phyloP scores from a whole-genome alignment of 1,284 basidiomycete species.

The Ceratobasidium theobromae region DNA sequence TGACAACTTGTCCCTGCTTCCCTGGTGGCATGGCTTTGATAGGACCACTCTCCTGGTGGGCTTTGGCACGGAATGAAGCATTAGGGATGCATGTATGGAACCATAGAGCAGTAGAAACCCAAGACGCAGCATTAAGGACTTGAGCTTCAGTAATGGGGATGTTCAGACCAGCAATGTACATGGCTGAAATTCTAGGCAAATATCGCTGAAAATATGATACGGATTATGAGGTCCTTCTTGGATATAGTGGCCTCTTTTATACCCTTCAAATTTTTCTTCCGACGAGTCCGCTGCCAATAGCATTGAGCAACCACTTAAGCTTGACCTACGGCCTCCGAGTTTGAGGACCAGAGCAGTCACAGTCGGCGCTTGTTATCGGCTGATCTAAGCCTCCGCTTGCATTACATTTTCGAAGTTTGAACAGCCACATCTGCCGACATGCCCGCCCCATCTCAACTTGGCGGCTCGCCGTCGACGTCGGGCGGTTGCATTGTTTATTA shows the following conservation, averaged over 20 bases:
- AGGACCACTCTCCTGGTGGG: conserved; percentile 4
- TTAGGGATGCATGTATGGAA: not conserved
- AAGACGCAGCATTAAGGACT: conserved; percentile 6
- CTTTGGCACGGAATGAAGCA: not conserved
- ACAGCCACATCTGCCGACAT: no score
- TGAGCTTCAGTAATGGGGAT: conserved; percentile 15
- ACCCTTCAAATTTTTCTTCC: not conserved
- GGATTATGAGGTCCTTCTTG: not conserved
- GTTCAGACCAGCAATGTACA: conserved; percentile 24
- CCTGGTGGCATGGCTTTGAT: conserved; percentile 17
- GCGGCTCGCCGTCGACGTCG: no score
- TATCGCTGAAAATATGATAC: not conserved
- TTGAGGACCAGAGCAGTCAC: conserved; percentile 8
- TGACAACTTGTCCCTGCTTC: conserved; percentile 9
- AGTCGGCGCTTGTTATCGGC: conserved; percentile 24
- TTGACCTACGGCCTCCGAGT: conserved; percentile 21
- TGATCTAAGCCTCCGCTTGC: not conserved
- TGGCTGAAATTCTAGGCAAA: not conserved
- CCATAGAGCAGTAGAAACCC: conserved; percentile 4
- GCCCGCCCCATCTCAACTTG: no score
- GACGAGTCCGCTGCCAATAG: not conserved
- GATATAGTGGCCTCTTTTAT: conserved; percentile 1
- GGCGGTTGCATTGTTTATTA: no score
- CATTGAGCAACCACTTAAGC: not conserved
- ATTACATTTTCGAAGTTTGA: no score